These are phyloP conservation scores for Aspergillus nidulans DNA, from an alignment of 495 filamentous ascomycete species.

Conservation along the genomic window DNA sequence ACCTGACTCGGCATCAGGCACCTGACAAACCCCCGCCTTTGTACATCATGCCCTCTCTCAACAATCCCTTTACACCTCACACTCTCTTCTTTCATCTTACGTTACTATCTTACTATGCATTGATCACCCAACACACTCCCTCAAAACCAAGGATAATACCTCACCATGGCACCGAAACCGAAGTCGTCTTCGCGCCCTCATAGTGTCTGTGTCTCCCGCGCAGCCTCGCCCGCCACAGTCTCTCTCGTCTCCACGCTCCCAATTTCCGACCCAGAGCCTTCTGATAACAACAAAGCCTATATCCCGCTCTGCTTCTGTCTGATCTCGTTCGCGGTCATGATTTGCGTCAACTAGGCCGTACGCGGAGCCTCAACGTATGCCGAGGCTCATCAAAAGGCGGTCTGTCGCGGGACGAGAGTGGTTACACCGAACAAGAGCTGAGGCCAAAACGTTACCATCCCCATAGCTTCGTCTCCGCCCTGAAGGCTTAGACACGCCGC, in stretches of 20 bases:
- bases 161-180: constrained; percentile 18
- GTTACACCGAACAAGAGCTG: neutral
- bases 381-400: neutral
- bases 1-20: neutral
- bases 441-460: neutral
- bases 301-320: constrained; percentile 43
- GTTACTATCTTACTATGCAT: neutral
- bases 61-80: neutral
- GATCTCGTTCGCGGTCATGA: constrained; percentile 42
- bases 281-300: constrained; percentile 32
- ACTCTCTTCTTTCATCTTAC: neutral
- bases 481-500: neutral
- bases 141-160: neutral
- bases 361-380: neutral
- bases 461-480: neutral
- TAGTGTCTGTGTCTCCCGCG: constrained; percentile 11
- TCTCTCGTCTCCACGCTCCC: constrained; percentile 6
- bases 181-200: constrained; percentile 15
- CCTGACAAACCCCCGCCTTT: neutral
- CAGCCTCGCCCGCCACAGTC: constrained; percentile 9
- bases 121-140: constrained; percentile 1
- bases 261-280: constrained; percentile 23
- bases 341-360: constrained; percentile 29
- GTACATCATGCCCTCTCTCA: neutral
- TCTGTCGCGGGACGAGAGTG: neutral